Evolutionary conservation across 1,284 basidiomycete species (phyloP).

Genomic region (Coniferiporia sulphurascens): DNA sequence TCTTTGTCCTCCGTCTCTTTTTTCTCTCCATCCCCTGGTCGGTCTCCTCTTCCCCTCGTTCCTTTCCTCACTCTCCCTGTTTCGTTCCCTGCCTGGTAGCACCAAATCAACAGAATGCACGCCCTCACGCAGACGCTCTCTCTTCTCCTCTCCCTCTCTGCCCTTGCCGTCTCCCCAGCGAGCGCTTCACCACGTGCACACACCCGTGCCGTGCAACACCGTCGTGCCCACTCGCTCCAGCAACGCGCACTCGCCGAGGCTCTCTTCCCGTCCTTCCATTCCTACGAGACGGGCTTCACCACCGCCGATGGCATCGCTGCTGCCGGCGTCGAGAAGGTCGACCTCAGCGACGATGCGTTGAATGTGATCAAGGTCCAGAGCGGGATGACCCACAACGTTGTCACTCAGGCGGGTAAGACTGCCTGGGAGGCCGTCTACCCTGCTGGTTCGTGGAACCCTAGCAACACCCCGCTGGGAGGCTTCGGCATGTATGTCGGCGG

Average conservation of each 20-base stretch:
- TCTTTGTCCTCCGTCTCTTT: not conserved
- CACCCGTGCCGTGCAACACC: not conserved
- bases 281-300: slow-evolving; percentile 17
- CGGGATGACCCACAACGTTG: slow-evolving; percentile 18
- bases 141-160: slow-evolving; percentile 1
- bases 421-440: slow-evolving; percentile 22
- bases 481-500: slow-evolving; percentile 21
- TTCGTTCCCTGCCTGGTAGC: not conserved
- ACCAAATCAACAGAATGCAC: not conserved
- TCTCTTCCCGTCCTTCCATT: slow-evolving; percentile 15
- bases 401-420: slow-evolving; percentile 11
- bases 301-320: slow-evolving; percentile 16
- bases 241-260: slow-evolving; percentile 2
- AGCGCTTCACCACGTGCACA: not conserved
- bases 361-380: slow-evolving; percentile 26
- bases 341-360: slow-evolving; percentile 25
- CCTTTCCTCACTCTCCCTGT: not conserved
- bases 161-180: not conserved
- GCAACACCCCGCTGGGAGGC: slow-evolving; percentile 15
- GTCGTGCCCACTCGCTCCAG: too few relatives aligned
- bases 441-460: slow-evolving; percentile 18
- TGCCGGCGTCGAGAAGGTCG: slow-evolving; percentile 20
- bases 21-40: not conserved
- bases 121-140: not conserved
- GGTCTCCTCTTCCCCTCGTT: not conserved